These are phyloP conservation scores for Tylopilus sp. DNA, from an alignment of 1,284 basidiomycete species.

Conservation along the genomic window DNA sequence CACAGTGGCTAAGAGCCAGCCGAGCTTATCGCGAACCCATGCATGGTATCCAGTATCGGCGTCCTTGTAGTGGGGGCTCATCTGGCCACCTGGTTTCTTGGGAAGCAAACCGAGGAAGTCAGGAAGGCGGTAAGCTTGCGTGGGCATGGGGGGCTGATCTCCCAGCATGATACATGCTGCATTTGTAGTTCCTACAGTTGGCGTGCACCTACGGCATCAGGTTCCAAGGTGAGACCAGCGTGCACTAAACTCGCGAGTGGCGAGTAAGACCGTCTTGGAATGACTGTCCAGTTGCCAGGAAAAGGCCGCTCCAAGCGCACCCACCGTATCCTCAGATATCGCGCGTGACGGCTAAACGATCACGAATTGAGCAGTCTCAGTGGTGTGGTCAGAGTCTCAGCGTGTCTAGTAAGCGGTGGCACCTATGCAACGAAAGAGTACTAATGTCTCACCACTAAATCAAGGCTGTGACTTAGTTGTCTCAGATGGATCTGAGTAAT, in stretches of 20 bases:
- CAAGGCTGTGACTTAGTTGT: slow-evolving; percentile 7
- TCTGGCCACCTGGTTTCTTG: slow-evolving; percentile 27
- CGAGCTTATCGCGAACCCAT: slow-evolving; percentile 27
- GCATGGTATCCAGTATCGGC: slow-evolving; percentile 22
- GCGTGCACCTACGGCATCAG: slow-evolving; percentile 1
- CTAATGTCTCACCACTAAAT: slow-evolving; percentile 1
- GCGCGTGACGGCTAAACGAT: not conserved
- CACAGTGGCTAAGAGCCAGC: slow-evolving; percentile 24
- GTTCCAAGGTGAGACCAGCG: slow-evolving; percentile 19
- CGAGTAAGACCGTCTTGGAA: not conserved
- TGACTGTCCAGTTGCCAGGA: not conserved
- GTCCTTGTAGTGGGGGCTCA: slow-evolving; percentile 26
- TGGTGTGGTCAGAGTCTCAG: not conserved
- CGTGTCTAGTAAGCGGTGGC: not conserved
- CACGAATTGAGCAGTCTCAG: not conserved
- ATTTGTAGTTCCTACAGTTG: slow-evolving; percentile 18
- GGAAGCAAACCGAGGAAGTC: slow-evolving; percentile 25
- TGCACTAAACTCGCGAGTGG: slow-evolving; percentile 4
- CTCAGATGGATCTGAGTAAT: slow-evolving; percentile 3
- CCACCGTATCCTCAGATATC: not conserved
- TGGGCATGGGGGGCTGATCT: slow-evolving; percentile 15
- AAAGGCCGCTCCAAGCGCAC: not conserved
- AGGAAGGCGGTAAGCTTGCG: slow-evolving; percentile 22
- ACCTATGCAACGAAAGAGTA: not conserved
- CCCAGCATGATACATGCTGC: not conserved